Base-by-base conservation (phyloP, 768 basidiomycete genomes). In the Pleurotus djamor region DNA sequence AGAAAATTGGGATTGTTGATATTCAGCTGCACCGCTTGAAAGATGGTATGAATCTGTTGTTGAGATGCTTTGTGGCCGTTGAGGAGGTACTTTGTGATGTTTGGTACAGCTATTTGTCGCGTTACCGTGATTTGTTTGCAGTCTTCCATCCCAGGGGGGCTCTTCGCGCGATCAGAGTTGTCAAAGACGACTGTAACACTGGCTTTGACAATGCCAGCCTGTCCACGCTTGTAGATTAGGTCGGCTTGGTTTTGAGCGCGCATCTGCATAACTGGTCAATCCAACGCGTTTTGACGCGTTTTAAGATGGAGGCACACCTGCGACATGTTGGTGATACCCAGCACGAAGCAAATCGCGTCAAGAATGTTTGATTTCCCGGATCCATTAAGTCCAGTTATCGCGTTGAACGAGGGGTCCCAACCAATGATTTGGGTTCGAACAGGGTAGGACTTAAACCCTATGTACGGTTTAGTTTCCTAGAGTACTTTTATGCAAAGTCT, bases 1-100 rank as follows among this genome's bases (percentile, higher is more conserved):
- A 99, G 82, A 77, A 98, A 98, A 71, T 98, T 98, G 47, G 97
- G 97, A 73, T 98, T 98, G 76, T 98, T 99, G 82, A 99, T 98
- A 70, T 98, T 98, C 64, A 99, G 84, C 71, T 97, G 95, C 0
- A 99, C 96, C 43, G 92, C 89, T 69, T 98, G 97, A 68, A 99
- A 98, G 12, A 98, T 79, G 33, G 87, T 90, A 67, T 97, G 97
- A 0, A 99, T 83, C 1, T 78, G 80, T 56, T 91, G 85, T 64
- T 97, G 94, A 3, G 86, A 85, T 3, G 94, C 80, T 67, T 96
- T 97, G 78, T 98, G 97, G 0, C 97, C 97, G 63, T 98, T 98
- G 44, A 98, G 73, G 13, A 99, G 86, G 72, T 97, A 98, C 66
- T 99, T 99, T 5, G 93, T 90, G 57, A 92, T 81, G 59, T 94